phyloP scores from a whole-genome alignment of 371 early-diverging fungal species.

The Batkoa obscura region DNA sequence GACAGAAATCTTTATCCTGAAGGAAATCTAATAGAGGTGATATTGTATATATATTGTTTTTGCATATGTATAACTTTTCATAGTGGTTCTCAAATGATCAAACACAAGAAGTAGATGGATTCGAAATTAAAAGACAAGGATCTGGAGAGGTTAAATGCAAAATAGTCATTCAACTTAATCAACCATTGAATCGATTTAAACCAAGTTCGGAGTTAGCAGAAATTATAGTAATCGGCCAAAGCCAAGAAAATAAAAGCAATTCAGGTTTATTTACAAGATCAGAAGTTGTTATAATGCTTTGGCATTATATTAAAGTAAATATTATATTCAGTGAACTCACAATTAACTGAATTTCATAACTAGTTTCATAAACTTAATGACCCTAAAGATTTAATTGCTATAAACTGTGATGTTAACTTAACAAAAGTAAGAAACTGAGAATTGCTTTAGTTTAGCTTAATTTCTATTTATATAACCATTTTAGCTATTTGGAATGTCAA shows the following conservation, averaged over 20 bases:
- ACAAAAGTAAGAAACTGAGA: conserved; percentile 17
- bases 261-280: conserved; percentile 34
- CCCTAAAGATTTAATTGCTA: conserved; percentile 52
- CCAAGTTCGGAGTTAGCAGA: conserved; percentile 33
- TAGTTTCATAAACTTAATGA: conserved; percentile 63
- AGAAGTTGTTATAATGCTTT: conserved; percentile 66
- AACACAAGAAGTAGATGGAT: conserved; percentile 54
- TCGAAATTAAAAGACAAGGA: conserved; percentile 81
- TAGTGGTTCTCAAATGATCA: conserved; percentile 46
- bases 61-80: conserved; percentile 5
- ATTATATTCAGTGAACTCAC: background rate
- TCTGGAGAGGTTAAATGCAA: conserved; percentile 54
- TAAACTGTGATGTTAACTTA: conserved; percentile 43
- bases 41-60: too few species aligned
- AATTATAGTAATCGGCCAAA: background rate
- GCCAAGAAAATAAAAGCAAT: too few species aligned
- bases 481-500: conserved; percentile 44
- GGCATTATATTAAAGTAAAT: conserved; percentile 84
- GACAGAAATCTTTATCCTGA: conserved; percentile 38
- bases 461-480: background rate
- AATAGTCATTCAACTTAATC: conserved; percentile 57
- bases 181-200: conserved; percentile 58
- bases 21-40: conserved; percentile 13
- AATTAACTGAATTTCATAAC: conserved; percentile 1
- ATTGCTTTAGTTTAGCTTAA: too few species aligned